Evolutionary conservation across 2,329 filamentous ascomycete species (phyloP), one percentile per base, ranked within the genome.

Genomic region (Ophiostoma populinum): DNA sequence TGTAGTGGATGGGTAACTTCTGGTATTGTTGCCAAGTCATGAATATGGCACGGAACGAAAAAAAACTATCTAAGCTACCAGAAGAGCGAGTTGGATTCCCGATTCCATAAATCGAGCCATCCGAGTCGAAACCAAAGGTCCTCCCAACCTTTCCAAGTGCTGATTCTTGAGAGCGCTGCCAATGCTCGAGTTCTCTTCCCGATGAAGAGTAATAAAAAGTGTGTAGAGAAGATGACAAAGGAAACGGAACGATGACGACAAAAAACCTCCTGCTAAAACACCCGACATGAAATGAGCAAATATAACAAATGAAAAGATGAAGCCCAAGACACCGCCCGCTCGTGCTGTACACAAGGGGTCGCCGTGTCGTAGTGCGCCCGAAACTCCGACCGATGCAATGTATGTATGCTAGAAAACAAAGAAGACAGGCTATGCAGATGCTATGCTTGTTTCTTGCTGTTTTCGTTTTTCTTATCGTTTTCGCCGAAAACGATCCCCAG

Each of bases 1-100:
- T 18, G 2, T 20, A 20, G 36, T 66, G 62, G 70, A 67, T 67
- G 67, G 68, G 68, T 73, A 72, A 70, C 64, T 67, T 72, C 68
- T 73, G 67, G 66, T 72, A 71, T 71, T 67, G 24, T 13, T 32
- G 20, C n/a, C 44, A 50, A 45, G 50, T 33, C 26, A 20, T 17
- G 17, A 17, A 10, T 13, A 30, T 30, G 33, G 42, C 55, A 57
- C 49, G 49, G 46, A 54, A 22, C 21, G 21, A 8, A 33, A 24
- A 33, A 33, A 25, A 40, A 34, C 36, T 65, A 67, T 62, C 57
- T 62, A 58, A 58, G 67, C 72, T 72, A 68, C 55, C 68, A 73
- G 67, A 25, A 72, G 66, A 72, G 68, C 67, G 66, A 69, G 67
- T 62, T 66, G 56, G 58, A 54, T 52, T 47, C 13, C 13, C 12